Conservation (phyloP, 805 yeast species). For the Kodamaea laetipori region DNA sequence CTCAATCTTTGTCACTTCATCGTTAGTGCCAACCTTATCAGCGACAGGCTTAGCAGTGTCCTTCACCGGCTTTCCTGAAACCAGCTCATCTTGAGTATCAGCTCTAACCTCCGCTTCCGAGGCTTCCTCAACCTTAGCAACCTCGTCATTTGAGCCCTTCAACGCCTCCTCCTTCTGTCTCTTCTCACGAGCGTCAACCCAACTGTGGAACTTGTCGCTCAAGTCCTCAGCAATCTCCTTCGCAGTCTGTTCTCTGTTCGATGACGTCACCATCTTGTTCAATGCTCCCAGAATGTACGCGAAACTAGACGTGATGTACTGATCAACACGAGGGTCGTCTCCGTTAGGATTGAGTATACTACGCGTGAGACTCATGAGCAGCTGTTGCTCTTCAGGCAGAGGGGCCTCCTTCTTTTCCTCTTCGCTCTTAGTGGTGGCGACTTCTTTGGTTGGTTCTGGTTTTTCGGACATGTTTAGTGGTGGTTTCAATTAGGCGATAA, state of each 20-base stretch:
- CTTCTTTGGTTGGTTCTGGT: too few relatives aligned
- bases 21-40: too few relatives aligned
- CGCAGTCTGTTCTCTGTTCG: slow-evolving; percentile 36
- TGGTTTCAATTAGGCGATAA: too few relatives aligned
- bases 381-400: slow-evolving; percentile 15
- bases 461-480: too few relatives aligned
- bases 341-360: slow-evolving; percentile 32
- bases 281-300: slow-evolving; percentile 28
- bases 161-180: slow-evolving; percentile 11
- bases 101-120: background rate
- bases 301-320: slow-evolving; percentile 29
- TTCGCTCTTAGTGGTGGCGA: background rate
- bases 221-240: slow-evolving; percentile 40
- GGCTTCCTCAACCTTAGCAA: background rate
- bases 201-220: slow-evolving; percentile 26
- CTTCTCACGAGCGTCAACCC: slow-evolving; percentile 25
- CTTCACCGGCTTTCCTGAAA: too few relatives aligned
- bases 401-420: slow-evolving; percentile 7
- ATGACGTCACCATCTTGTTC: slow-evolving; percentile 31
- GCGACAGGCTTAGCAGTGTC: too few relatives aligned
- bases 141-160: slow-evolving; percentile 4
- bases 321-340: slow-evolving; percentile 28
- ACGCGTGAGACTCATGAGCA: slow-evolving; percentile 15
- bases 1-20: too few relatives aligned
- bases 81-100: too few relatives aligned